Evolutionary conservation across 2,329 filamentous ascomycete genomes (phyloP).

Genomic region (Colletotrichum higginsianum): DNA sequence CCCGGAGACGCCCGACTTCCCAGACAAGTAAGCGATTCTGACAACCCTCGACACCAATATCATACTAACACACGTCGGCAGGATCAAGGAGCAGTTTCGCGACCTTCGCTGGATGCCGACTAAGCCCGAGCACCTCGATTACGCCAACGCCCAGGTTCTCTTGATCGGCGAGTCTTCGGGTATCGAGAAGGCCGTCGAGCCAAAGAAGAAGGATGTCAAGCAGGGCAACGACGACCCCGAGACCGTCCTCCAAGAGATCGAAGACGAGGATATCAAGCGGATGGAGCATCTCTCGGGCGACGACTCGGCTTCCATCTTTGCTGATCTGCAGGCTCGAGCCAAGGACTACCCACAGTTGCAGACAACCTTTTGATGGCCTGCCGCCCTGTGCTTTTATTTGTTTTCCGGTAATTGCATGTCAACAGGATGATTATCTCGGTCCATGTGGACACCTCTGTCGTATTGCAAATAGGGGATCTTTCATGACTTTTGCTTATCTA

Average conservation of each 20-base stretch:
- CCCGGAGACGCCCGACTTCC: constrained; percentile 74
- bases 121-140: constrained; percentile 81
- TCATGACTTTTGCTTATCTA: no score
- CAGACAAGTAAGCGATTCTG: neutral
- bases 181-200: constrained; percentile 69
- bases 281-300: constrained; percentile 67
- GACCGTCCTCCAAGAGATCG: constrained; percentile 82
- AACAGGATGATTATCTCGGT: no score
- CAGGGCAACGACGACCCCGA: constrained; percentile 73
- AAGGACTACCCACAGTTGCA: constrained; percentile 76
- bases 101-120: constrained; percentile 82
- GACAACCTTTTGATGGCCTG: constrained; percentile 64
- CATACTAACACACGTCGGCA: constrained; percentile 48
- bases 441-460: no score
- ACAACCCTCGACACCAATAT: neutral
- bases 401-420: neutral
- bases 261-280: constrained; percentile 80
- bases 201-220: constrained; percentile 69
- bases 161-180: constrained; percentile 80
- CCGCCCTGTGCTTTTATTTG: no score
- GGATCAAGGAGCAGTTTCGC: constrained; percentile 80
- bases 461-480: no score
- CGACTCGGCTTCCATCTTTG: constrained; percentile 62
- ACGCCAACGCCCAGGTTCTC: constrained; percentile 81
- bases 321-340: constrained; percentile 61